phyloP scores from a whole-genome alignment of 2,329 filamentous ascomycete genomes.

The Xylaria sp. region DNA sequence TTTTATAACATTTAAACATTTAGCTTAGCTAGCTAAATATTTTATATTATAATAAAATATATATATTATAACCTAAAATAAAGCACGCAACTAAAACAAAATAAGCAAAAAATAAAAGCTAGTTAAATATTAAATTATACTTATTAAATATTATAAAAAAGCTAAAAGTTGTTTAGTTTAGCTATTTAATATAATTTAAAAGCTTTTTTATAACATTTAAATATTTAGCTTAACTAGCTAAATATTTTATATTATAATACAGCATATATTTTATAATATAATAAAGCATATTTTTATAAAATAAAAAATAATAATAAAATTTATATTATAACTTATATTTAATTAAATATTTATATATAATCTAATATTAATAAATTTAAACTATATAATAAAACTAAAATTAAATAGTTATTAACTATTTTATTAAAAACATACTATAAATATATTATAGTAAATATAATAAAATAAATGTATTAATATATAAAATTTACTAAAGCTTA shows the following conservation, averaged over 20 bases:
- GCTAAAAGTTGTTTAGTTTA: too few species aligned
- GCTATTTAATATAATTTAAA: not conserved
- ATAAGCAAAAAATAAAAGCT: too few species aligned
- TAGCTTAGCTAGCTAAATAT: not conserved
- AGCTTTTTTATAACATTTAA: not conserved
- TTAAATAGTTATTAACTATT: not conserved
- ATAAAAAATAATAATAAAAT: too few species aligned
- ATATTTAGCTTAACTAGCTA: not conserved
- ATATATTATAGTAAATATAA: not conserved
- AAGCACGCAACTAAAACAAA: too few species aligned
- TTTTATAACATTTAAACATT: not conserved
- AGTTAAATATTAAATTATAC: too few species aligned
- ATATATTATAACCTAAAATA: too few species aligned
- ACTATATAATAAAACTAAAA: not conserved
- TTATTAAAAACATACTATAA: not conserved
- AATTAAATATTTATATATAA: not conserved
- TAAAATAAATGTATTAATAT: not conserved
- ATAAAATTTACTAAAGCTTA: too few species aligned
- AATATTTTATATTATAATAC: not conserved
- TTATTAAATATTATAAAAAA: too few species aligned
- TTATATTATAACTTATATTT: not conserved
- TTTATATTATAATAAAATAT: not conserved
- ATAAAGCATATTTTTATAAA: not conserved
- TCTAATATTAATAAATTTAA: not conserved
- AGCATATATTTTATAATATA: not conserved